Conservation (phyloP, 139 green algal species). For the Yamagishiella unicocca region DNA sequence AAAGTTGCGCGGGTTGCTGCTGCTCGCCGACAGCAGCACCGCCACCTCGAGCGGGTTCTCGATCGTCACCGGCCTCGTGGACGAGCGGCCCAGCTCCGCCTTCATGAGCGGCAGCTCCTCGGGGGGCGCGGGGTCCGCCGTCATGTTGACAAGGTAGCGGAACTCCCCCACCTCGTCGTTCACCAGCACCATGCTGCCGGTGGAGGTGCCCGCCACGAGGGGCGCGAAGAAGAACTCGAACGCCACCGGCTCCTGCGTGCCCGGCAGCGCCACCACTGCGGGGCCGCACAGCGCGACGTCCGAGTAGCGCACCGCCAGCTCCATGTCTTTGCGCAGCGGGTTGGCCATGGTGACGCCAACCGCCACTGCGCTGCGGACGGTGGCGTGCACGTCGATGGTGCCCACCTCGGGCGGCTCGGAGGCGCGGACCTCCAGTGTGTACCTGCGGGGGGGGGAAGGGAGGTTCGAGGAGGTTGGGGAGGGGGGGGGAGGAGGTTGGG, state of each 20-base stretch:
- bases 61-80: slow-evolving; percentile 46
- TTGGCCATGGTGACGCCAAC: slow-evolving; percentile 57
- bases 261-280: slow-evolving; percentile 44
- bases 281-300: slow-evolving; percentile 63
- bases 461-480: neutral
- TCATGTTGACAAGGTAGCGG: slow-evolving; percentile 70
- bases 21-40: slow-evolving; percentile 16
- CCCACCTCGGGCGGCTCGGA: slow-evolving; percentile 69
- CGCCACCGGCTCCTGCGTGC: neutral
- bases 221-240: slow-evolving; percentile 77
- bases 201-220: slow-evolving; percentile 52
- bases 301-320: slow-evolving; percentile 61
- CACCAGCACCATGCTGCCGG: slow-evolving; percentile 64
- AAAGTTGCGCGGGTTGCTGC: slow-evolving; percentile 61
- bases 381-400: slow-evolving; percentile 63
- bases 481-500: neutral
- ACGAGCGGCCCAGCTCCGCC: slow-evolving; percentile 60
- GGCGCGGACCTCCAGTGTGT: slow-evolving; percentile 70
- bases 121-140: slow-evolving; percentile 52
- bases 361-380: slow-evolving; percentile 61
- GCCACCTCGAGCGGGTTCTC: slow-evolving; percentile 67
- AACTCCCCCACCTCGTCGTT: slow-evolving; percentile 77
- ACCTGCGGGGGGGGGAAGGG: slow-evolving; percentile 44
- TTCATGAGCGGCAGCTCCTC: slow-evolving; percentile 53
- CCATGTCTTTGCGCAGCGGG: slow-evolving; percentile 61